Base-by-base conservation (phyloP, 163 green algal species). In the Scenedesmus sp. region DNA sequence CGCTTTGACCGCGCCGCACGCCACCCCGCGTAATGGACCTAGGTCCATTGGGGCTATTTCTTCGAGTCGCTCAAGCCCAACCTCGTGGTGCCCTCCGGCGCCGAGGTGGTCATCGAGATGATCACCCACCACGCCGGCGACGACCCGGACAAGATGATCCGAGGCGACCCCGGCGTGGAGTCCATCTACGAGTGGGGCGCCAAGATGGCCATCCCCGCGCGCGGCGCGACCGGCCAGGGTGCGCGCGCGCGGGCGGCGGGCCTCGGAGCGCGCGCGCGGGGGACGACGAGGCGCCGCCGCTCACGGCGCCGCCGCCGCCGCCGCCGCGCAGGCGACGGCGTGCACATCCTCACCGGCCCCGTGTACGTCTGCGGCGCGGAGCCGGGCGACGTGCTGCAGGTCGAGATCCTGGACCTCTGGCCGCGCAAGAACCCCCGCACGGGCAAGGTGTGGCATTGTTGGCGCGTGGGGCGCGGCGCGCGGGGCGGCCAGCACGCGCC, bases 341-440 rank as follows among this genome's bases (percentile, higher is more conserved):
- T 72, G 58, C 72, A 80, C 72, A 63, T 80, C 9, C 7, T 80
- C 45, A 80, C 72, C 22, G 72, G 72, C 2, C 72, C 72, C n/a
- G 72, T 80, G 18, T 80, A 80, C 42, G 72, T 80, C 34, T 72
- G 72, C 36, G 58, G 44, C 6, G 72, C 72, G 39, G 29, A 71
- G n/a, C 42, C 57, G 9, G 72, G 72, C 17, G 72, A 80, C 18
- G 60, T 80, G 20, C 72, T 80, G 58, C 71, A 79, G 71, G 80
- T 93, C 42, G 82, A 93, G 24, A 90, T 93, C 65, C 48, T 91
- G 31, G 85, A 89, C 29, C 60, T 93, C 26, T 51, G 31, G 3
- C 88, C 88, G 22, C 72, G 88, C 24, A 60, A 75, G 31, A 93
- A 93, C 57, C 88, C 88, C 44, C 39, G 36, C 20, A 93, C 82